Percentiles rank a stretch among this genome's conserved stretches.
phyloP scores from a whole-genome alignment of 2,329 filamentous ascomycete species.

The Colletotrichum brevisporum region DNA sequence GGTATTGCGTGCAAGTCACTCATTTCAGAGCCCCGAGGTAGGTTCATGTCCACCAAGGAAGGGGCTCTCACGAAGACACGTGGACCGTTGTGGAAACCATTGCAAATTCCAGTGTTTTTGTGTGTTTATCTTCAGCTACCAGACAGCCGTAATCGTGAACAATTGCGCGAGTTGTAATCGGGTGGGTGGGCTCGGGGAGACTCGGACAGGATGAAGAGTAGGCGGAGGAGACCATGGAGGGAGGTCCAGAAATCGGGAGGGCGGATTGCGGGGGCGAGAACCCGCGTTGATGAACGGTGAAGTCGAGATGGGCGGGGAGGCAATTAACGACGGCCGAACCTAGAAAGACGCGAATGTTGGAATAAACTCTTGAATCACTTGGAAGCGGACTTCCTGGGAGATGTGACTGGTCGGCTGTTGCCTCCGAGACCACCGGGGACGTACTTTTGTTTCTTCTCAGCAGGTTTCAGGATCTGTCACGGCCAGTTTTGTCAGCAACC shows the following conservation, averaged over 20 bases:
- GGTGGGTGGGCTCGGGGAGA: constrained; percentile 38
- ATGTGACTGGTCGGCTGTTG: constrained; percentile 75
- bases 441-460: constrained; percentile 99
- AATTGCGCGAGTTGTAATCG: constrained; percentile 42
- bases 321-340: constrained; percentile 94
- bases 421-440: constrained; percentile 82
- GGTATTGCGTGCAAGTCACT: constrained; percentile 36
- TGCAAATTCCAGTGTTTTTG: constrained; percentile 44
- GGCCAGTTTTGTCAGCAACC: constrained; percentile 28
- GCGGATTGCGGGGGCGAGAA: constrained; percentile 18
- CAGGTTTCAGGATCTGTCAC: constrained; percentile 93
- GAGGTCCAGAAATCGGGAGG: constrained; percentile 33
- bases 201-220: constrained; percentile 40
- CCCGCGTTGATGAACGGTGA: constrained; percentile 27
- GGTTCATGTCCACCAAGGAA: constrained; percentile 29
- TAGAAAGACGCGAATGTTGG: constrained; percentile 84
- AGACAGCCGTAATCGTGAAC: constrained; percentile 44
- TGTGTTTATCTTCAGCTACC: constrained; percentile 44
- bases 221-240: constrained; percentile 18
- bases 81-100: constrained; percentile 38
- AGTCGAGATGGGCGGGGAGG: constrained; percentile 40
- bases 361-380: constrained; percentile 76
- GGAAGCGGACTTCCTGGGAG: constrained; percentile 77
- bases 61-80: constrained; percentile 35
- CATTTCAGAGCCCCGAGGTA: constrained; percentile 23